phyloP scores from a whole-genome alignment of 1,284 basidiomycete species.

The Cryptococcus sp. region DNA sequence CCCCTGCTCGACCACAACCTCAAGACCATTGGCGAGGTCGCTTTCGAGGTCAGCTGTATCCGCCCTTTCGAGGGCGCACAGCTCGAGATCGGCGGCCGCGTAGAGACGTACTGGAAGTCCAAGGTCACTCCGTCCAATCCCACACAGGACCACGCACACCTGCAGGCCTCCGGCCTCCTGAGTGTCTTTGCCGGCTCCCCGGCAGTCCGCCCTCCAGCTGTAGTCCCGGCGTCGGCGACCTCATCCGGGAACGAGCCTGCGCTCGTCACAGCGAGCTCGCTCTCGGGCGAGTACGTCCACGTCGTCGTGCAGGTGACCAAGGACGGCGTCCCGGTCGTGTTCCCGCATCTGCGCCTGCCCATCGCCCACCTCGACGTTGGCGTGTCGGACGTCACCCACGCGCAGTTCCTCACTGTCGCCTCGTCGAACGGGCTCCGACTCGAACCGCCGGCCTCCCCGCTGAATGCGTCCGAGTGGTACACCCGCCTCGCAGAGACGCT shows the following conservation, averaged over 20 bases:
- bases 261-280: conserved; percentile 49
- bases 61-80: conserved; percentile 89
- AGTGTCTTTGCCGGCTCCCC: conserved; percentile 47
- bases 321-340: conserved; percentile 83
- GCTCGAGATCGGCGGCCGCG: conserved; percentile 89
- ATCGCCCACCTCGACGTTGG: conserved; percentile 70
- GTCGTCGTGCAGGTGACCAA: conserved; percentile 86
- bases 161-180: conserved; percentile 47
- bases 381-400: conserved; percentile 75
- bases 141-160: conserved; percentile 50
- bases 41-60: conserved; percentile 83
- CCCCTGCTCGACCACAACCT: conserved; percentile 90
- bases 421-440: conserved; percentile 54
- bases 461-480: conserved; percentile 57
- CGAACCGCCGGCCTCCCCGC: conserved; percentile 19
- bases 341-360: conserved; percentile 67
- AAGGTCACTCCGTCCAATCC: conserved; percentile 60
- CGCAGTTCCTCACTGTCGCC: conserved; percentile 73
- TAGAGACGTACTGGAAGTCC: conserved; percentile 97
- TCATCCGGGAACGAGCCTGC: conserved; percentile 30
- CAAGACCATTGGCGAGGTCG: conserved; percentile 92
- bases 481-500: conserved; percentile 58
- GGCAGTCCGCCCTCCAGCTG: conserved; percentile 27
- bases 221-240: conserved; percentile 6
- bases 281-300: conserved; percentile 82